phyloP scores from a whole-genome alignment of 768 basidiomycete species.

The Ramaria sp. region DNA sequence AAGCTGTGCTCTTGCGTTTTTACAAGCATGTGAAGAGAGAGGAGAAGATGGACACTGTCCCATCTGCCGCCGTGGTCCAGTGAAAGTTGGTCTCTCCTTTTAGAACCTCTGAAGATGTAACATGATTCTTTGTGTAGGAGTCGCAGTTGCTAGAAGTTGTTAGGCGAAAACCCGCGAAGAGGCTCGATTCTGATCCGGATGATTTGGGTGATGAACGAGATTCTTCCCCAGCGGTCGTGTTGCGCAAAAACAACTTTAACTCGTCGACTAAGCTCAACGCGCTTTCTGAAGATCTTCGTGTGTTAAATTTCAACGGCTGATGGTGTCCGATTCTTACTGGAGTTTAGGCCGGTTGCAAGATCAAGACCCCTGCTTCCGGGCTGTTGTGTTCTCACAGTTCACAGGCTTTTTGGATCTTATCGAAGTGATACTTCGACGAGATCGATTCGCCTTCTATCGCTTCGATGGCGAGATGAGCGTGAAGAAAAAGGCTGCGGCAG shows the following conservation, averaged over 20 bases:
- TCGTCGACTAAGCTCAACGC: constrained; percentile 90
- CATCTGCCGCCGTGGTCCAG: constrained; percentile 60
- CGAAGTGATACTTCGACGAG: constrained; percentile 55
- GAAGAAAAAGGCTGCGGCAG: constrained; percentile 63
- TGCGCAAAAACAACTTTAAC: constrained; percentile 75
- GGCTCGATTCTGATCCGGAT: constrained; percentile 4
- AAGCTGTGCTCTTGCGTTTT: constrained; percentile 73
- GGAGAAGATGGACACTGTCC: constrained; percentile 70
- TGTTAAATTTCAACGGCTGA: constrained; percentile 13
- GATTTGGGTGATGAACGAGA: constrained; percentile 21
- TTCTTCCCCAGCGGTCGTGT: constrained; percentile 34
- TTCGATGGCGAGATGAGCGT: constrained; percentile 93
- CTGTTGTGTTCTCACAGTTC: constrained; percentile 86
- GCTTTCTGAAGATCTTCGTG: constrained; percentile 60
- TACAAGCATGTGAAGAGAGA: constrained; percentile 58
- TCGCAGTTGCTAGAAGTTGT: constrained; percentile 56
- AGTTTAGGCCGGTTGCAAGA: constrained; percentile 44
- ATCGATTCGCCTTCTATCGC: constrained; percentile 57
- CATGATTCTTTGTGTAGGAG: constrained; percentile 26
- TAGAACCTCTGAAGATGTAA: neutral
- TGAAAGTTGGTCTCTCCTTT: constrained; percentile 33
- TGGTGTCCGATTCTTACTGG: neutral
- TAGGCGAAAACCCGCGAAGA: constrained; percentile 14
- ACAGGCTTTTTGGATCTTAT: constrained; percentile 83
- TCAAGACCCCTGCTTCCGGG: constrained; percentile 69